phyloP scores from a whole-genome alignment of 2,329 filamentous ascomycete species.

The Fusarium floridanum region DNA sequence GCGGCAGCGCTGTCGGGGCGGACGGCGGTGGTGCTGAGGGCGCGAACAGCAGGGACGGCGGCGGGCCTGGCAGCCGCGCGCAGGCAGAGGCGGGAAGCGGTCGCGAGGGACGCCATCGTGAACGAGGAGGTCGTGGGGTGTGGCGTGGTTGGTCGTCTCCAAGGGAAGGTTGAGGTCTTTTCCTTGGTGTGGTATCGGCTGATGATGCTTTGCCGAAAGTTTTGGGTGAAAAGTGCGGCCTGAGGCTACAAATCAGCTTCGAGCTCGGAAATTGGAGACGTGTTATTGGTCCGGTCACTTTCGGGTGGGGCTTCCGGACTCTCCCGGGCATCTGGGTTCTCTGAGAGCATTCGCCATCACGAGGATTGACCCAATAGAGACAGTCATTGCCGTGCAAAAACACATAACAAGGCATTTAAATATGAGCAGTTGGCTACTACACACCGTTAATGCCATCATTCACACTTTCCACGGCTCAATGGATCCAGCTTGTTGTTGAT shows the following conservation, averaged over 20 bases:
- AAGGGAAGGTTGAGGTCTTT: constrained; percentile 63
- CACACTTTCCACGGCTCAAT: constrained; percentile 21
- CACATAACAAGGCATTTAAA: neutral
- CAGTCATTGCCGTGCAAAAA: constrained; percentile 7
- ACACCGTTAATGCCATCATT: neutral
- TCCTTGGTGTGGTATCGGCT: constrained; percentile 53
- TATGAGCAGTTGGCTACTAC: accelerated
- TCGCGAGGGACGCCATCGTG: constrained; percentile 76
- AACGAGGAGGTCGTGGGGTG: constrained; percentile 42
- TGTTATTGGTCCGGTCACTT: constrained; percentile 58
- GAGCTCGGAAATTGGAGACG: constrained; percentile 61
- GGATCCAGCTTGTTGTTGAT: constrained; percentile 1
- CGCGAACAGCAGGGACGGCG: constrained; percentile 60
- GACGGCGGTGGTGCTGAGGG: constrained; percentile 68
- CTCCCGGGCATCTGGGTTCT: constrained; percentile 46
- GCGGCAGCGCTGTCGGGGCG: constrained; percentile 63
- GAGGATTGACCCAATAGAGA: constrained; percentile 1
- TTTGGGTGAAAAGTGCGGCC: constrained; percentile 57
- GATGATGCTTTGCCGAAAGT: constrained; percentile 59
- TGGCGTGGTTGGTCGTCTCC: constrained; percentile 44
- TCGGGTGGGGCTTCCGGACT: constrained; percentile 48
- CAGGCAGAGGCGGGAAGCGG: constrained; percentile 77
- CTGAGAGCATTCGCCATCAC: constrained; percentile 26
- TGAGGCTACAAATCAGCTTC: constrained; percentile 55
- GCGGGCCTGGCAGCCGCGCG: constrained; percentile 64